Conservation (phyloP, 139 green algal genomes). For the Edaphochlamys debaryana region DNA sequence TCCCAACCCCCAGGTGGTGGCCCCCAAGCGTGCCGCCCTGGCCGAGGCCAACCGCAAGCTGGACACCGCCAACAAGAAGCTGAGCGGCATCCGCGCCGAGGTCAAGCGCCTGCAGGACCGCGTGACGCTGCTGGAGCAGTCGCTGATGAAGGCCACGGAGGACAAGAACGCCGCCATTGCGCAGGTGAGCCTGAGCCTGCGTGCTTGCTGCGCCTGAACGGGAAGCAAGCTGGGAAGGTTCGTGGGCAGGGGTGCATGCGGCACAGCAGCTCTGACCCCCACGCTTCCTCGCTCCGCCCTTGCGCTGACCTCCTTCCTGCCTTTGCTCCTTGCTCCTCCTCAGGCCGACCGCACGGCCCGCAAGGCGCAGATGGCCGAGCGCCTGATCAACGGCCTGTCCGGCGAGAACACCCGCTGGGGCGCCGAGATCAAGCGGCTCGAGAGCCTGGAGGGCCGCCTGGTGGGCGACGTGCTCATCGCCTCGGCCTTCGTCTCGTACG, state of each 20-base stretch:
- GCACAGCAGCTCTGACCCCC: too few species aligned
- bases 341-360: constrained; percentile 83
- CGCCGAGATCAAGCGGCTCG: constrained; percentile 80
- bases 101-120: constrained; percentile 89
- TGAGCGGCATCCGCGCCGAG: constrained; percentile 79
- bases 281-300: too few species aligned
- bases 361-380: constrained; percentile 88
- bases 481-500: constrained; percentile 89
- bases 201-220: too few species aligned
- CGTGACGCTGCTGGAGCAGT: constrained; percentile 82
- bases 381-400: constrained; percentile 89
- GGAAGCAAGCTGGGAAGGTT: too few species aligned
- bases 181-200: too few species aligned
- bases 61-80: constrained; percentile 87
- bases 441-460: constrained; percentile 60
- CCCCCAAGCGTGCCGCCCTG: constrained; percentile 86
- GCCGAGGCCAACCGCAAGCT: constrained; percentile 89
- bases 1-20: constrained; percentile 75
- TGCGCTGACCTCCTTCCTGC: too few species aligned
- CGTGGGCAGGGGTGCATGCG: too few species aligned
- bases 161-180: constrained; percentile 91
- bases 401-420: constrained; percentile 91
- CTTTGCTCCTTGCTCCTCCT: too few species aligned
- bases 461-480: constrained; percentile 87
- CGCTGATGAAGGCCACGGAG: constrained; percentile 87